A percentile compares a stretch with the other conserved stretches of the same genome.
These are phyloP conservation scores for Naematelia aurantialba DNA, from an alignment of 768 basidiomycete genomes.

Conservation along the genomic window DNA sequence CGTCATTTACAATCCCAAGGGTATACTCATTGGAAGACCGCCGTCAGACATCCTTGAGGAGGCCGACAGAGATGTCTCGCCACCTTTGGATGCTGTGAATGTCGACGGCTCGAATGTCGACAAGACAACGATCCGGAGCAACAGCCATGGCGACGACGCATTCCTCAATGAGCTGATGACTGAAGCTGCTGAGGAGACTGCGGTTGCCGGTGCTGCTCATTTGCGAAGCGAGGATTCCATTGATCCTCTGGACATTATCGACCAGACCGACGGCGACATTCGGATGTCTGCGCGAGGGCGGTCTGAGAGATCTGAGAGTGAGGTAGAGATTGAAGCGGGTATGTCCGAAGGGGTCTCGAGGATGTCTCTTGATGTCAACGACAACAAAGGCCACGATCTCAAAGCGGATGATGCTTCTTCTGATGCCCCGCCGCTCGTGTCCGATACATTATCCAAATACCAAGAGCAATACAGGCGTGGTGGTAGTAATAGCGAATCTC, in stretches of 20 bases:
- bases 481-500: not conserved
- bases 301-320: not conserved
- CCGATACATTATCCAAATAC: not conserved
- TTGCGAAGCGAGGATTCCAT: not conserved
- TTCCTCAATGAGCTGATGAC: not conserved
- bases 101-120: no score
- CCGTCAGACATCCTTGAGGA: not conserved
- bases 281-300: not conserved
- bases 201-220: not conserved
- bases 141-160: no score
- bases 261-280: slow-evolving; percentile 1
- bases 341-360: not conserved
- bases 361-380: not conserved
- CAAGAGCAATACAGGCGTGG: not conserved
- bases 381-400: not conserved
- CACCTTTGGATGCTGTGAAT: no score
- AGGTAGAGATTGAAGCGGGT: not conserved
- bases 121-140: not conserved
- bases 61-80: not conserved
- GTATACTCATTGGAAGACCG: slow-evolving; percentile 50
- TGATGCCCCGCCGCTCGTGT: not conserved
- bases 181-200: not conserved
- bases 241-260: slow-evolving; percentile 5
- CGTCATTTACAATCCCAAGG: slow-evolving; percentile 78
- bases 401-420: not conserved